Evolutionary conservation across 805 yeast species (phyloP).

Genomic region (Starmerella floris): DNA sequence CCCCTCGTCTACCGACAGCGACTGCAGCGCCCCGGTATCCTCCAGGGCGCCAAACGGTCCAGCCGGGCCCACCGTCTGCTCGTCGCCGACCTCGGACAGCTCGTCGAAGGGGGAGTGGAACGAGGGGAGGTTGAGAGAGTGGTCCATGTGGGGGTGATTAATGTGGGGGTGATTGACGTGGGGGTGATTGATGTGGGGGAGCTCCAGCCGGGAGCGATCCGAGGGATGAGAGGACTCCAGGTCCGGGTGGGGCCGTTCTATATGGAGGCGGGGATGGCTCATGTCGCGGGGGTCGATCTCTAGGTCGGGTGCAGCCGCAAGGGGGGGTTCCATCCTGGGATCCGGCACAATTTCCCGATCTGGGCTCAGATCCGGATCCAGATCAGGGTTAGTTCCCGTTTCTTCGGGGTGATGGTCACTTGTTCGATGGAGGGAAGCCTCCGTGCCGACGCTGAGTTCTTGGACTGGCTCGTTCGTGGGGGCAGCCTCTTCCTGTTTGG

Average conservation of each 20-base stretch:
- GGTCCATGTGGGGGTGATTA: too few relatives aligned
- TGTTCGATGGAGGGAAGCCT: too few relatives aligned
- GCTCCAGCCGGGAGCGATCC: neutral
- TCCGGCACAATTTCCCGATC: too few relatives aligned
- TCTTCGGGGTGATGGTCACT: too few relatives aligned
- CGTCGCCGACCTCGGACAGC: neutral
- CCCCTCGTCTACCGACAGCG: conserved; percentile 1
- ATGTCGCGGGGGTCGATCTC: neutral
- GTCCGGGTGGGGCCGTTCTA: too few relatives aligned
- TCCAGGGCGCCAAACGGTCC: conserved; percentile 8
- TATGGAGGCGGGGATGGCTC: too few relatives aligned
- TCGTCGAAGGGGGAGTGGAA: neutral
- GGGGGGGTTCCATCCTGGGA: neutral
- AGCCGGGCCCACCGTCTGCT: conserved; percentile 10
- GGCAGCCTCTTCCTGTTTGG: neutral
- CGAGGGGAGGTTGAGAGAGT: too few relatives aligned
- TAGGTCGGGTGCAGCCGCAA: neutral
- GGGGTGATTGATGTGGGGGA: neutral
- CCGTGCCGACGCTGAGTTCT: neutral
- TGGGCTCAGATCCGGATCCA: too few relatives aligned
- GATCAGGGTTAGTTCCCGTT: too few relatives aligned
- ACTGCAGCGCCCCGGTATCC: neutral
- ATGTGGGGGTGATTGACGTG: neutral
- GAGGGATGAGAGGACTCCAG: neutral
- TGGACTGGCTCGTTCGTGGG: neutral